Percentiles rank a stretch among this genome's conserved stretches.
phyloP scores from a whole-genome alignment of 257 asterid species.

The Knoxia roxburghii region DNA sequence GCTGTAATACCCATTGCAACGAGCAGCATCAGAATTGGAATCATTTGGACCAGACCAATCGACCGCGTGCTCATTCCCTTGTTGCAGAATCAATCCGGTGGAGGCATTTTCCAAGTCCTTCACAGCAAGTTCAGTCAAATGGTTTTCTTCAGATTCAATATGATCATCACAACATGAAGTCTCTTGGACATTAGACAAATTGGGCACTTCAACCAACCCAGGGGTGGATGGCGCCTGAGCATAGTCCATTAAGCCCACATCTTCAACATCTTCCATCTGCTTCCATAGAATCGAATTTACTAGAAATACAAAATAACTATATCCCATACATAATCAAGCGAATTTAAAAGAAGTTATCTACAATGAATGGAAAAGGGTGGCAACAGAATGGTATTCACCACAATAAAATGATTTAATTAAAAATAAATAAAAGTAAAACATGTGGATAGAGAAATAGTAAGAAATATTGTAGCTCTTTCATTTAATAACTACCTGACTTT shows the following conservation, averaged over 20 bases:
- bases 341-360: background rate
- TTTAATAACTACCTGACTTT: conserved; percentile 42
- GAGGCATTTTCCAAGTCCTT: conserved; percentile 27
- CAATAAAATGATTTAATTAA: background rate
- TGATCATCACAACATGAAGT: conserved; percentile 82
- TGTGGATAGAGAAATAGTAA: background rate
- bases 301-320: background rate
- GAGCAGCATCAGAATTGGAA: conserved; percentile 32
- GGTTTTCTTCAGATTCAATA: conserved; percentile 58
- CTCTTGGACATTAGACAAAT: conserved; percentile 67
- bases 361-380: background rate
- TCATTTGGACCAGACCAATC: conserved; percentile 31
- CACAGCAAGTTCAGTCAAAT: conserved; percentile 34
- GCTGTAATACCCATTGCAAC: conserved; percentile 29
- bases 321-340: background rate
- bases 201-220: conserved; percentile 75
- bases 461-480: conserved; percentile 2
- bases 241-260: conserved; percentile 57
- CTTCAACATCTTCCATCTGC: conserved; percentile 52
- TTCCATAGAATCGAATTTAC: conserved; percentile 3
- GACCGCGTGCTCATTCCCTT: conserved; percentile 32
- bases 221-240: conserved; percentile 97
- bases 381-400: background rate
- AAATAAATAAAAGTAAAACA: background rate
- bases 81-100: conserved; percentile 20